A percentile compares a stretch with the other conserved stretches of the same genome.
These are phyloP conservation scores for Coriolopsis trogii DNA, from an alignment of 1,284 basidiomycete species.

Conservation along the genomic window DNA sequence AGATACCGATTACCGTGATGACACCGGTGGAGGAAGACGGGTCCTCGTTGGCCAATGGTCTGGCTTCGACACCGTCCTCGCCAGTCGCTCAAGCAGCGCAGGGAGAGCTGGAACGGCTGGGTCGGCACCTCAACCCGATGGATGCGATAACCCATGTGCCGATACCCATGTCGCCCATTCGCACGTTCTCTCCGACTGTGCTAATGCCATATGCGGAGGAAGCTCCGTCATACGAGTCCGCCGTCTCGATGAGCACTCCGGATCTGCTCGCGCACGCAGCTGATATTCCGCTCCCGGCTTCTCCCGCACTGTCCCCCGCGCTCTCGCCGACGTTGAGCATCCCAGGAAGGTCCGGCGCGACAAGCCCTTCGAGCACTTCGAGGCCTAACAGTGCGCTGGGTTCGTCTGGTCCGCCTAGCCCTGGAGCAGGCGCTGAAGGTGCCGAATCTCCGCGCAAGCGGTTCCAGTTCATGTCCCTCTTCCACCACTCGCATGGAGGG, in stretches of 20 bases:
- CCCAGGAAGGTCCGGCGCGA: not conserved
- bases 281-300: constrained; percentile 10
- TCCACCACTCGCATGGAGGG: constrained; percentile 4
- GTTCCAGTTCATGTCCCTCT: constrained; percentile 21
- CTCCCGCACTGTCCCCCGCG: not conserved
- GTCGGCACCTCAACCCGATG: constrained; percentile 6
- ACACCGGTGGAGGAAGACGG: constrained; percentile 20
- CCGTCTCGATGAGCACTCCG: constrained; percentile 19
- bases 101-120: not conserved
- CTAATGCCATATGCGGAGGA: constrained; percentile 9
- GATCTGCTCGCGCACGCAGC: constrained; percentile 4
- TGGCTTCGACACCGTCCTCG: constrained; percentile 1
- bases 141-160: constrained; percentile 3
- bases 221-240: constrained; percentile 21
- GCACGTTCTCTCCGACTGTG: not conserved
- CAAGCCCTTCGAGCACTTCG: constrained; percentile 7
- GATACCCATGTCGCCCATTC: not conserved
- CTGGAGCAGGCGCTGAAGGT: constrained; percentile 1
- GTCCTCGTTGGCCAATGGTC: not conserved
- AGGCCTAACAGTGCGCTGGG: constrained; percentile 1
- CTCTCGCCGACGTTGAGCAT: not conserved
- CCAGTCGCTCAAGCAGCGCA: constrained; percentile 1
- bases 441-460: constrained; percentile 19
- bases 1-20: constrained; percentile 20
- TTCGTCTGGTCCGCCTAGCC: constrained; percentile 7